A percentile compares a stretch with the other conserved stretches of the same genome.
Conservation (phyloP, 164 flowering plant genomes). For the Berberis thunbergii region DNA sequence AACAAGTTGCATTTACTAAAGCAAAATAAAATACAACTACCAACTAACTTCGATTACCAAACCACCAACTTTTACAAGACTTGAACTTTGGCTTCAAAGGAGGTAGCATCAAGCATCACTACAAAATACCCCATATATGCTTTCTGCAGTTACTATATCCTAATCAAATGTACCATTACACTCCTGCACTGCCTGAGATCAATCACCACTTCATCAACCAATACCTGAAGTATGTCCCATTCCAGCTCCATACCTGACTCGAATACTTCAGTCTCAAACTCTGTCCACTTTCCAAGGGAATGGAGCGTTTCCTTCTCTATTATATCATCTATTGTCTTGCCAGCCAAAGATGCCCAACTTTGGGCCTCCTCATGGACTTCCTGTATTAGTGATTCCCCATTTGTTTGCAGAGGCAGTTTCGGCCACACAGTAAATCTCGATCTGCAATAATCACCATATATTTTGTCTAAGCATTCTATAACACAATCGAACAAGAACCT, state of each 20-base stretch:
- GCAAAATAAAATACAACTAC: constrained; percentile 3
- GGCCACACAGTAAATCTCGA: constrained; percentile 32
- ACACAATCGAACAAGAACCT: constrained; percentile 57
- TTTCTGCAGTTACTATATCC: too few relatives aligned
- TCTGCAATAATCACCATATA: constrained; percentile 22
- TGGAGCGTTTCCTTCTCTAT: constrained; percentile 67
- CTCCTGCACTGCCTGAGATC: constrained; percentile 30
- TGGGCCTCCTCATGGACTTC: constrained; percentile 39
- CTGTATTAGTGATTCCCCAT: constrained; percentile 19
- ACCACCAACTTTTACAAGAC: too few relatives aligned
- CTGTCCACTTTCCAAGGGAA: constrained; percentile 59
- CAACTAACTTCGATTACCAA: too few relatives aligned
- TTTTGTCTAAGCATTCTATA: constrained; percentile 48
- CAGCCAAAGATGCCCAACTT: constrained; percentile 40
- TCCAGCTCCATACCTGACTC: constrained; percentile 41
- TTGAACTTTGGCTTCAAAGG: too few relatives aligned
- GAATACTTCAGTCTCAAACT: constrained; percentile 50
- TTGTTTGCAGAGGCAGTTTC: constrained; percentile 26
- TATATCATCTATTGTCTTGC: constrained; percentile 49
- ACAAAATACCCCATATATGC: too few relatives aligned
- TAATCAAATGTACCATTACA: not conserved
- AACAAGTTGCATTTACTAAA: constrained; percentile 3
- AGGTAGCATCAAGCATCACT: too few relatives aligned
- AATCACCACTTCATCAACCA: constrained; percentile 53
- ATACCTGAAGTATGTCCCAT: constrained; percentile 27